Conservation (phyloP, 805 yeast species). For the Ogataea nitratoaversa region DNA sequence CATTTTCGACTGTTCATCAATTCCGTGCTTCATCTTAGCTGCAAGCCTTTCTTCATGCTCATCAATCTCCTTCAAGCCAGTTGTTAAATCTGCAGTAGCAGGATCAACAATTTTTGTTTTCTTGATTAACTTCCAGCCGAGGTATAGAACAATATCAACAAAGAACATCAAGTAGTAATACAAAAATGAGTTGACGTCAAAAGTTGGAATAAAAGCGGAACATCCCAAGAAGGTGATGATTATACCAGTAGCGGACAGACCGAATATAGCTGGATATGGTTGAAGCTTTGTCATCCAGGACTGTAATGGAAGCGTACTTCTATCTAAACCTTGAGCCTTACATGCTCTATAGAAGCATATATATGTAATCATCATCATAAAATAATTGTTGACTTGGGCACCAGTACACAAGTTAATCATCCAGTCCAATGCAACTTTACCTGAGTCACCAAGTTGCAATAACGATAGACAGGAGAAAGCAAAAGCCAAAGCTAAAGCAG, state of each 20-base stretch:
- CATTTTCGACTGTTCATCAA: not conserved
- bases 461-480: conserved; percentile 25
- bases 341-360: conserved; percentile 62
- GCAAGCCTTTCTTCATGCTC: conserved; percentile 40
- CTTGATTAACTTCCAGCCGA: conserved; percentile 34
- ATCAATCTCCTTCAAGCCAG: conserved; percentile 45
- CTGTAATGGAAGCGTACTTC: conserved; percentile 40
- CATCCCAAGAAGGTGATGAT: conserved; percentile 36
- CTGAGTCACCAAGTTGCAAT: conserved; percentile 34
- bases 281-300: conserved; percentile 45
- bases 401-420: conserved; percentile 29
- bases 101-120: conserved; percentile 38
- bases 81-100: conserved; percentile 41
- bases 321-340: conserved; percentile 48
- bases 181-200: conserved; percentile 38
- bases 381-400: conserved; percentile 26
- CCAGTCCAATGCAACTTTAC: conserved; percentile 28
- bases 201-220: conserved; percentile 36
- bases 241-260: conserved; percentile 30
- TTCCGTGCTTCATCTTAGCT: conserved; percentile 6
- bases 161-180: conserved; percentile 42
- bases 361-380: conserved; percentile 44
- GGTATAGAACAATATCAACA: conserved; percentile 33
- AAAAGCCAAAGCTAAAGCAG: conserved; percentile 32
- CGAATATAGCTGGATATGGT: conserved; percentile 28